Conservation (phyloP, 192 early-diverging fungal genomes). For the Backusella sp. region DNA sequence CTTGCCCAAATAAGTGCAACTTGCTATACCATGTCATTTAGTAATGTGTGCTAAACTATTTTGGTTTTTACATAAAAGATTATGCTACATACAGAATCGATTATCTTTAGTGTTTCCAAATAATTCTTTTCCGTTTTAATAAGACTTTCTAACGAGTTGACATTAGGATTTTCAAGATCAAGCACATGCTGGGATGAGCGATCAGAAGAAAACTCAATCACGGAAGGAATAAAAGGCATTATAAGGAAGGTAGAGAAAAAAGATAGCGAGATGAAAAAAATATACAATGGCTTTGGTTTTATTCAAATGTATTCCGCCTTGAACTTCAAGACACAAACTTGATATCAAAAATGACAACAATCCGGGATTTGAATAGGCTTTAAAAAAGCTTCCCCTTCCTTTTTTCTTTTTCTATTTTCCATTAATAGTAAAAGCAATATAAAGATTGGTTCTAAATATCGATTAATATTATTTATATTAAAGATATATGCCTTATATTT, state of each 20-base stretch:
- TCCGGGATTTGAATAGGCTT: not conserved
- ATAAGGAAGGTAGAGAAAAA: not conserved
- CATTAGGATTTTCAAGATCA: not conserved
- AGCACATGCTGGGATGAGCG: constrained; percentile 18
- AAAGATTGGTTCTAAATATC: not conserved
- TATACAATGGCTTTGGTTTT: not conserved
- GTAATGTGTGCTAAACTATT: not conserved
- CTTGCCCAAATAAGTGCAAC: constrained; percentile 51
- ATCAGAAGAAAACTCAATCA: not conserved
- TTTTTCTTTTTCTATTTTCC: not conserved
- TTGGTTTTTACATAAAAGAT: not conserved
- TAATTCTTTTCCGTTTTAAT: constrained; percentile 54
- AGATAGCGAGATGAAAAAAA: not conserved
- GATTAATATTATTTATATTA: not conserved
- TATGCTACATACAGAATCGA: constrained; percentile 41
- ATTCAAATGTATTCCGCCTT: not conserved
- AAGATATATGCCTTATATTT: too few relatives aligned
- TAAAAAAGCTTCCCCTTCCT: not conserved
- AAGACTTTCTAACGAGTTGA: constrained; percentile 47
- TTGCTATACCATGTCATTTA: constrained; percentile 37
- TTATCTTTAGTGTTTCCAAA: constrained; percentile 46
- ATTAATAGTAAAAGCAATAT: not conserved
- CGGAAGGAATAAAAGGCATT: not conserved
- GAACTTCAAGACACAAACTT: not conserved
- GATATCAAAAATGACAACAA: not conserved